These are phyloP conservation scores for Trypanosoma platydactyli DNA, from an alignment of 208 protist species.

Conservation along the genomic window DNA sequence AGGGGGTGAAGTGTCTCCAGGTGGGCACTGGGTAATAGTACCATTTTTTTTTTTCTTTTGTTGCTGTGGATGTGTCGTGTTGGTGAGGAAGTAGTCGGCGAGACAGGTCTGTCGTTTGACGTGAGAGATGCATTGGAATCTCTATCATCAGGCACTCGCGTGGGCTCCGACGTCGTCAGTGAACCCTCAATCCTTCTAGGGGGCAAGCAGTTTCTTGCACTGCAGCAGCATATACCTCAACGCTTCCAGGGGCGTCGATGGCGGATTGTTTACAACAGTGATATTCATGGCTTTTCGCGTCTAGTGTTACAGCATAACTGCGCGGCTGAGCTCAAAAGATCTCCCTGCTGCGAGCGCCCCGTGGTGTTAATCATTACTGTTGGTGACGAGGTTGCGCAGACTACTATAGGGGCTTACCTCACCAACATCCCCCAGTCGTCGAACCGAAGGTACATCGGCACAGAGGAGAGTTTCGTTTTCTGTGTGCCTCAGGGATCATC, in stretches of 20 bases:
- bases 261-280: conserved; percentile 17
- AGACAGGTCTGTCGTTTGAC: conserved; percentile 4
- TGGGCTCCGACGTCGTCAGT: not conserved
- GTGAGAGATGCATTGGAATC: conserved; percentile 11
- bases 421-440: conserved; percentile 16
- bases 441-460: conserved; percentile 10
- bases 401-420: conserved; percentile 13
- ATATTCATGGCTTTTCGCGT: conserved; percentile 21
- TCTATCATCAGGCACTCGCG: conserved; percentile 4
- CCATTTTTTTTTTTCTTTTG: too few species aligned
- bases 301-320: conserved; percentile 15
- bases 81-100: too few species aligned
- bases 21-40: too few species aligned
- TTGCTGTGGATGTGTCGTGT: too few species aligned
- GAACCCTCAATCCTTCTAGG: conserved; percentile 1
- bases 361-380: conserved; percentile 15
- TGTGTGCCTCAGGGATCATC: not conserved
- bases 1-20: too few species aligned
- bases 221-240: conserved; percentile 10
- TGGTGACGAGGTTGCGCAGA: not conserved
- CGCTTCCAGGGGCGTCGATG: conserved; percentile 19
- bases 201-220: conserved; percentile 10
- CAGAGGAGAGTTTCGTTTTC: conserved; percentile 24
- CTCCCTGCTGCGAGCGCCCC: conserved; percentile 3
- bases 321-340: not conserved